These are phyloP conservation scores for Cicer pinnatifidum DNA, from an alignment of 306 rosid genomes.

Conservation along the genomic window DNA sequence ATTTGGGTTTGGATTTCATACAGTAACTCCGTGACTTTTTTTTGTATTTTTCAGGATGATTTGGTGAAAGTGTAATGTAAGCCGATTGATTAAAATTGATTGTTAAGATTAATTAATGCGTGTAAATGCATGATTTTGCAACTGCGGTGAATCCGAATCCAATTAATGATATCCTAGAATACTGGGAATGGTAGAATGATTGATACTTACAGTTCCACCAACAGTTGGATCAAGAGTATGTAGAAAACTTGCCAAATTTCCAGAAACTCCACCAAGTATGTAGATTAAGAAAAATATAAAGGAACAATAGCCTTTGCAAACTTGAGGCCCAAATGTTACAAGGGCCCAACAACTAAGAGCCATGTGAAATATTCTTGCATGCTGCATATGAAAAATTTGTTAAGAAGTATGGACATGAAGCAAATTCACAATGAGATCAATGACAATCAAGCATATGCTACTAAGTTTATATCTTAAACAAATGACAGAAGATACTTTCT, in stretches of 20 bases:
- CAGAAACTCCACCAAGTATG: constrained; percentile 83
- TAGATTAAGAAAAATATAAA: no score
- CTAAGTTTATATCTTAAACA: background rate
- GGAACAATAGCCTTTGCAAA: no score
- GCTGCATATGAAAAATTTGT: constrained; percentile 57
- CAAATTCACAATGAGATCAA: constrained; percentile 5
- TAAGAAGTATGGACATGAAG: constrained; percentile 12
- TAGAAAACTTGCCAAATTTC: constrained; percentile 80
- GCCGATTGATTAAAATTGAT: background rate
- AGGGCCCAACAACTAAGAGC: no score
- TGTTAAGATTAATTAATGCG: background rate
- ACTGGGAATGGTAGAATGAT: background rate
- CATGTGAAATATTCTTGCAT: constrained; percentile 70
- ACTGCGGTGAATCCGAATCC: no score
- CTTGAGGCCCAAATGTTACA: no score
- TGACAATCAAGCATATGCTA: background rate
- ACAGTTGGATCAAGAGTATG: constrained; percentile 86
- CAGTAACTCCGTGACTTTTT: background rate
- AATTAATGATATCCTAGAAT: background rate
- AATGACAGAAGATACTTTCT: background rate
- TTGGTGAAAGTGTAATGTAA: background rate
- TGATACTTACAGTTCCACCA: constrained; percentile 76
- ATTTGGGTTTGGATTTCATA: background rate
- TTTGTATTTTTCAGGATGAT: background rate
- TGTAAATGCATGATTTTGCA: background rate